Conservation (phyloP, 2,329 filamentous ascomycete species). For the Cryphonectria nitschkei region DNA sequence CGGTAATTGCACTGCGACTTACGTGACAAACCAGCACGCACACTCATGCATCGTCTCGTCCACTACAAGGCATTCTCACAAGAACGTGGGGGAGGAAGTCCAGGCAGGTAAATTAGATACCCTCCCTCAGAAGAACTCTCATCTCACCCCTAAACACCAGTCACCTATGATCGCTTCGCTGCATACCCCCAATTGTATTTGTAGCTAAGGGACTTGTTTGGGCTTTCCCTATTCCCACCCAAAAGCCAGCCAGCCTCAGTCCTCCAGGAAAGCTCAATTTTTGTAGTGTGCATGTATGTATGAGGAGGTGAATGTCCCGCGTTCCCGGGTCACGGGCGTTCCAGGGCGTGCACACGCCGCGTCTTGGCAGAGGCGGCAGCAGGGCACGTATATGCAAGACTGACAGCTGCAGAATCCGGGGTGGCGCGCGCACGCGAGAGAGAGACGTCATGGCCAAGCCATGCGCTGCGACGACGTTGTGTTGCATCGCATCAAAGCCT, state of each 20-base stretch:
- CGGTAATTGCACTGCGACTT: neutral
- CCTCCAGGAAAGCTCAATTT: too few species aligned
- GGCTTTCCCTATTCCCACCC: too few species aligned
- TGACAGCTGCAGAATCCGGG: neutral
- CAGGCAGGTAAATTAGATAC: neutral
- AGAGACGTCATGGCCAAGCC: conserved; percentile 2
- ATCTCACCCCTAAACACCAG: neutral
- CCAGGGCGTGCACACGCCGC: neutral
- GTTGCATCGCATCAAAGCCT: neutral
- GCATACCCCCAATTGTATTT: too few species aligned
- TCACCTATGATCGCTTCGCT: too few species aligned
- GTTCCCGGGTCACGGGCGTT: neutral
- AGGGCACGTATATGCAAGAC: neutral
- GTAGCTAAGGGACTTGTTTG: too few species aligned
- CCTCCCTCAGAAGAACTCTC: neutral
- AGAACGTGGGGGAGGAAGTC: neutral
- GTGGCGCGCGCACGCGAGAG: neutral
- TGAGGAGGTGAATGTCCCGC: neutral
- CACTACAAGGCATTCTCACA: neutral
- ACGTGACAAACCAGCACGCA: neutral
- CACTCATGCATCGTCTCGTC: too few species aligned
- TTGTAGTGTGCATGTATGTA: too few species aligned
- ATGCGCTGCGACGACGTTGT: neutral
- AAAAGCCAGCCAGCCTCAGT: too few species aligned
- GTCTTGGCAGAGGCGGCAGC: conserved; percentile 1